Base-by-base conservation (phyloP, 768 basidiomycete genomes). In the Leccinum uliginosum region DNA sequence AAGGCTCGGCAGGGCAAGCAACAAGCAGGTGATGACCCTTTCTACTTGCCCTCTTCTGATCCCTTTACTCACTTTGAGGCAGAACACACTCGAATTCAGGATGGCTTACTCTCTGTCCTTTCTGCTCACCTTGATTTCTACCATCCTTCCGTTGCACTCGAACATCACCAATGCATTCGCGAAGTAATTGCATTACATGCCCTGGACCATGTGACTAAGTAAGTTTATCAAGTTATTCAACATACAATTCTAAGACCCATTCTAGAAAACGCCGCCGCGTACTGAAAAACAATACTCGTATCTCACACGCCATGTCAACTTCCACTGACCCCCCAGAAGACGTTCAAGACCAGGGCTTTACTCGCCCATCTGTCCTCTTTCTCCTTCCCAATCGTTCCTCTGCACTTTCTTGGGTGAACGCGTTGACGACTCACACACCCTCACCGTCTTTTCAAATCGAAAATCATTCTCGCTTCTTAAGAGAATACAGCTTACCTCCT, bases 341-440 rank as follows among this genome's bases (percentile, higher is more conserved):
- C 58, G 80, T 91, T 14, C 91, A 92, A 74, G 97, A 99, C 67
- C 97, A 98, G 79, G 96, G 96, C 26, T 98, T 98, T 74, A 97
- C 95, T 7, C 89, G 97, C 6, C 96, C 97, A 10, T 94, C 96
- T 19, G 78, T 96, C 27, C 89, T 99, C 47, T 75, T 99, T 60
- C 84, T 98, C 56, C 82, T 95, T 10, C 97, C 97, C 1, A 93
- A 98, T 76, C 93, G 97, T 50, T 92, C 91, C 40, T 86, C 85
- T 50, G 95, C 91, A 1, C 75, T 89, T 6, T 78, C 83, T 54
- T 98, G 95, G 91, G 75, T 94, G 59, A 78, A 79, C n/a, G 84
- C 89, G 24, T 76, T 98, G 53, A 86, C 85, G 3, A 76, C 84
- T 17, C 92, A 92, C 65, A 86, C 89, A 15, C 84, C 91, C 19